These are phyloP conservation scores for Suillus subluteus DNA, from an alignment of 768 basidiomycete species.

Conservation along the genomic window DNA sequence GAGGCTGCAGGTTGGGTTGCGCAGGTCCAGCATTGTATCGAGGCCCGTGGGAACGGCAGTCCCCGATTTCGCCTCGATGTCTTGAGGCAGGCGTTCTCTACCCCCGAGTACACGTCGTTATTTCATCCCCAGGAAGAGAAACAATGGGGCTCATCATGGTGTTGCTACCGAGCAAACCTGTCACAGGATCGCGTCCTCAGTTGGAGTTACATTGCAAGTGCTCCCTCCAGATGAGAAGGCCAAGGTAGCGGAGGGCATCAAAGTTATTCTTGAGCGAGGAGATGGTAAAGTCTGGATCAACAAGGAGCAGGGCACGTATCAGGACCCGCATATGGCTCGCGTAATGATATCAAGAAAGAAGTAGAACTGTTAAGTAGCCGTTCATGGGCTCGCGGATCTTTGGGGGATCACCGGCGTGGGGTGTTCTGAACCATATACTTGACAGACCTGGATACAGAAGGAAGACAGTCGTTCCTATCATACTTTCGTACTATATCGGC, in stretches of 20 bases:
- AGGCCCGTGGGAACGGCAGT: conserved; percentile 61
- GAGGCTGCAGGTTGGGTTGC: conserved; percentile 76
- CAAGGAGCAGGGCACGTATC: conserved; percentile 68
- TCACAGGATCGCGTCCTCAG: conserved; percentile 68
- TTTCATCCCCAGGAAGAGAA: conserved; percentile 67
- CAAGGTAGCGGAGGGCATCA: conserved; percentile 53
- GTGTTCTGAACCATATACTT: background rate
- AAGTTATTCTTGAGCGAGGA: conserved; percentile 59
- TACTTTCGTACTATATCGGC: background rate
- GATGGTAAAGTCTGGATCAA: conserved; percentile 78
- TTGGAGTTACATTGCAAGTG: conserved; percentile 84
- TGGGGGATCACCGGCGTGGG: background rate
- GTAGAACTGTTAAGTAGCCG: conserved; percentile 17
- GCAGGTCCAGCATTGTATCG: conserved; percentile 67
- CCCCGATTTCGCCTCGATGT: conserved; percentile 81
- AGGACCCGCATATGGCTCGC: conserved; percentile 77
- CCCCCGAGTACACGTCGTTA: conserved; percentile 54
- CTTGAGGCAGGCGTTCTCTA: conserved; percentile 75
- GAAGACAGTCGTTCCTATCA: background rate
- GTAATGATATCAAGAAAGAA: conserved; percentile 56
- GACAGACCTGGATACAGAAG: background rate
- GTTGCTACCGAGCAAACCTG: conserved; percentile 57
- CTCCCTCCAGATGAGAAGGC: conserved; percentile 58
- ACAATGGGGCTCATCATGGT: conserved; percentile 54
- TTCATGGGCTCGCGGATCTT: background rate